Base-by-base conservation (phyloP, 495 filamentous ascomycete genomes). In the Hypomontagnella monticulosa region DNA sequence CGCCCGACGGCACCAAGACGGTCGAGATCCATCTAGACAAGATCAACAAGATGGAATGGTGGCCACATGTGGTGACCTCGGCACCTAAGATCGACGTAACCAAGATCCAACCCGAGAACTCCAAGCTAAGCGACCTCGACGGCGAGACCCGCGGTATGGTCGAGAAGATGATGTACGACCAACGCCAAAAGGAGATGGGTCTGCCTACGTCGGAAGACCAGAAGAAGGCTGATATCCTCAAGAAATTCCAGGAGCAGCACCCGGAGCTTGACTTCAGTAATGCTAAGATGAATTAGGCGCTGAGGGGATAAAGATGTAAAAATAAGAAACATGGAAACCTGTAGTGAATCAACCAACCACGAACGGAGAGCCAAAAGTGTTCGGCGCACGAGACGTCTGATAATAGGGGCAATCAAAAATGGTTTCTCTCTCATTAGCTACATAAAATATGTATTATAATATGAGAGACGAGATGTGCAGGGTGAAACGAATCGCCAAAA, bases 131-230 rank as follows among this genome's bases (percentile, higher is more conserved):
- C 57, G 95, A 99, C 78, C 80, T 99, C 58, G 96, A 99, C 73
- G 94, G 96, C 50, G 91, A 97, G 85, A 99, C 95, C 62, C 84
- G 95, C 60, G 82, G 86, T n/a, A 97, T 99, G 94, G 95, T 99
- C 40, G 95, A 99, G 88, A 99, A 99, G 85, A 98, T 99, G 95
- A 99, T 99, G 95, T 99, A 84, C 69, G 95, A 99, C 80, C 95
- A 99, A 84, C 83, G 91, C 43, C 93, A 97, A 84, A 98, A 98
- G 87, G 95, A 97, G 83, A 23, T 69, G 63, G 95, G 95, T 5
- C 85, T 88, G 73, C 89, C 91, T 69, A 91, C 87, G 18, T 95
- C 90, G 62, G 95, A 98, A 63, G 94, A 99, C 80, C 86, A 93
- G 81, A 88, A 89, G 81, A 98, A 99, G 85, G 75, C 84, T 78